Evolutionary conservation across 371 early-diverging fungal genomes (phyloP), one percentile per base, ranked within the genome.

Genomic region (Rhizopus microsporus): DNA sequence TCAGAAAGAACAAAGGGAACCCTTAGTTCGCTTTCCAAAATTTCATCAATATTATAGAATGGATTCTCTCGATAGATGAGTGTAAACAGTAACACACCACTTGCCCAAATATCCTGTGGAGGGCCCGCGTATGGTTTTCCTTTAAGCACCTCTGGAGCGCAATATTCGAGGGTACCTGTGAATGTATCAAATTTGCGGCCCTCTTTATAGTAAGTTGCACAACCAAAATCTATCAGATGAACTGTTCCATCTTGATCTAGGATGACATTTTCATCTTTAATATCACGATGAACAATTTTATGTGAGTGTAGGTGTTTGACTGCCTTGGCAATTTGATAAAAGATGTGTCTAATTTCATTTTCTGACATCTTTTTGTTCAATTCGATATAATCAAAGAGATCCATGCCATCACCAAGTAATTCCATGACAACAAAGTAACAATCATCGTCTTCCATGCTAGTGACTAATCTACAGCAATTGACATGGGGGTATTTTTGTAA

Each of bases 21-120:
- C 49, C 85, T 75, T 15, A 87, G 45, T 53, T 82, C 84, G 29
- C 73, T 65, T 23, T 71, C 72, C 15, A 86, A 57, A 29, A 87
- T 84, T 62, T 87, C 83, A 54, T 87, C 85, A 59, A 86, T 75
- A 48, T 77, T 81, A 56, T 80, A 85, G 60, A 90, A 92, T 23
- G 92, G 92, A 46, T 88, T 88, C 57, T 86, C 82, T 40, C 80
- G 78, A 57, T 74, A 85, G 17, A 85, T 72, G 62, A 90, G 72
- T 12, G 89, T 89, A 62, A 85, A 92, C 50, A 93, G 57, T 37
- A 92, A 71, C 42, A 91, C 76, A 1, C 91, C 92, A 3, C 88
- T 58, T 1, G 89, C 82, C 90, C 93, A 93, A 34, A 88, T 80
- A 61, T 93, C 93, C 60, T 88, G 90, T 35, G 84, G 86, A 42